phyloP scores from a whole-genome alignment of 768 basidiomycete species.

The Agrocybe praecox region DNA sequence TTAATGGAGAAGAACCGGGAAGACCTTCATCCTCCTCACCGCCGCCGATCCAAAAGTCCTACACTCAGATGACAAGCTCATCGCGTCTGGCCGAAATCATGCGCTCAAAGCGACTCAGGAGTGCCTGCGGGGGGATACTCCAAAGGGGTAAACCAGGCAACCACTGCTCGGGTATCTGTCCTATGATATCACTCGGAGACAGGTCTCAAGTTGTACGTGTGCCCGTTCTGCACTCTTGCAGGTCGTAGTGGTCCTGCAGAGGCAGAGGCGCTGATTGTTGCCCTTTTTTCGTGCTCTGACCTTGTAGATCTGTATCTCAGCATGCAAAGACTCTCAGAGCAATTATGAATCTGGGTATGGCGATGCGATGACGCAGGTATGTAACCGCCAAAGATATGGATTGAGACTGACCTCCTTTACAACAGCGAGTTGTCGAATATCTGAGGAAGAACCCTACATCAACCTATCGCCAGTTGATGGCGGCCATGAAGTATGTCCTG shows the following conservation, averaged over 20 bases:
- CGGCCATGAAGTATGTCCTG: neutral
- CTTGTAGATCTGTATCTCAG: conserved; percentile 14
- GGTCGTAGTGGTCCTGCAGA: neutral
- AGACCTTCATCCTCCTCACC: neutral
- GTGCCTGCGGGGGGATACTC: neutral
- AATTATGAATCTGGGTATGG: neutral
- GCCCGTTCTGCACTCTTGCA: neutral
- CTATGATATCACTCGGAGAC: neutral
- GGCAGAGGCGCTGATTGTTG: neutral
- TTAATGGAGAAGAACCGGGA: neutral
- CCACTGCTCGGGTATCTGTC: conserved; percentile 1
- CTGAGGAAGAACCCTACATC: neutral
- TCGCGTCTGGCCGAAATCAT: neutral
- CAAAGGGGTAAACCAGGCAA: neutral
- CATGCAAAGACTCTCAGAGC: conserved; percentile 11
- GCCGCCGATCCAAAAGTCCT: neutral
- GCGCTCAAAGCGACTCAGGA: neutral
- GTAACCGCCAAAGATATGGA: neutral
- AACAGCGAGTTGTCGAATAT: neutral
- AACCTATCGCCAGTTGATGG: neutral
- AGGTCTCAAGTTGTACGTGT: conserved; percentile 1
- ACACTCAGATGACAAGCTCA: neutral
- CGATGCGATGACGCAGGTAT: conserved; percentile 2
- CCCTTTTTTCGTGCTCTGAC: neutral
- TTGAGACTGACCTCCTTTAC: too few species aligned